Evolutionary conservation across 306 rosid genomes (phyloP).

Genomic region (Rubus idaeus): DNA sequence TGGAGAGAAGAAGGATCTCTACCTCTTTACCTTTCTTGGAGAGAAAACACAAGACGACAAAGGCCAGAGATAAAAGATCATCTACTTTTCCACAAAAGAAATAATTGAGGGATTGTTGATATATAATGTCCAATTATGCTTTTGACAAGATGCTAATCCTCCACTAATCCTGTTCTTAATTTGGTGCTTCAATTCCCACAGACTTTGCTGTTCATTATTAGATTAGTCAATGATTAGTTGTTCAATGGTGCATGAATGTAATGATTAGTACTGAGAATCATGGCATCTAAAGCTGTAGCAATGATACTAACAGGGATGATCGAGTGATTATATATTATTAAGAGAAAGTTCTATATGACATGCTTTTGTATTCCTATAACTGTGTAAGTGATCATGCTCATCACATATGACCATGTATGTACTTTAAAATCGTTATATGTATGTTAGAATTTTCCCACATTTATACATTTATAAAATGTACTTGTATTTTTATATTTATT

Average conservation of each 20-base stretch:
- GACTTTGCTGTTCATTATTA: not conserved
- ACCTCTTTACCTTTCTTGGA: not conserved
- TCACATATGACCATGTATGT: too few relatives aligned
- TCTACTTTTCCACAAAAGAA: not conserved
- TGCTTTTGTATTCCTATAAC: not conserved
- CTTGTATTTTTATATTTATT: too few relatives aligned
- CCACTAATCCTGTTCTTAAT: slow-evolving; percentile 14
- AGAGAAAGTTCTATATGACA: not conserved
- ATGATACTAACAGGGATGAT: not conserved
- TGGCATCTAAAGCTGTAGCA: not conserved
- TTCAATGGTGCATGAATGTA: slow-evolving; percentile 16
- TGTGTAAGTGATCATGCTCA: too few relatives aligned
- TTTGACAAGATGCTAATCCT: slow-evolving; percentile 6
- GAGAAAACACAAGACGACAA: not conserved
- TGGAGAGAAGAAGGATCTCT: slow-evolving; percentile 4
- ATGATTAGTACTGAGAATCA: not conserved
- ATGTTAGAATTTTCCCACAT: too few relatives aligned
- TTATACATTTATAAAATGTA: too few relatives aligned
- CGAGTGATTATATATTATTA: not conserved
- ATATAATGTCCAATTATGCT: slow-evolving; percentile 3
- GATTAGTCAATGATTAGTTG: slow-evolving; percentile 18
- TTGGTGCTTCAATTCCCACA: not conserved
- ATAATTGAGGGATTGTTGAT: not conserved
- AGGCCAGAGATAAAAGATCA: slow-evolving; percentile 6
- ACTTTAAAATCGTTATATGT: too few relatives aligned